Evolutionary conservation across 2,329 filamentous ascomycete genomes (phyloP), one percentile per base, ranked within the genome.

Genomic region (Spiromastix sp.): DNA sequence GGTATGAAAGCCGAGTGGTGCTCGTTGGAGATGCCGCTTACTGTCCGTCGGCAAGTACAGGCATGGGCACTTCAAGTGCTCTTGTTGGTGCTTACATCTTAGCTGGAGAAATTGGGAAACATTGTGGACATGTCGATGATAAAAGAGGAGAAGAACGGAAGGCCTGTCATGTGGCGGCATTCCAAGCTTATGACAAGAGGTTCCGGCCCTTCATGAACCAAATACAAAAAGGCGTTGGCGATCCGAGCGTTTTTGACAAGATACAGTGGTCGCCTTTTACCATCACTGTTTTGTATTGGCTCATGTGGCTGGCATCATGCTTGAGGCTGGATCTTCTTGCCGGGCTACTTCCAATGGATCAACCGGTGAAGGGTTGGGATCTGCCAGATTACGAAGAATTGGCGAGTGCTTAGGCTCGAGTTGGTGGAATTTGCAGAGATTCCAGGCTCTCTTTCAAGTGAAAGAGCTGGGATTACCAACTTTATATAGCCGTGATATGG

Each of bases 11-110:
- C 0, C 64, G 71, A 0, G 60, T 74, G 2, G 64, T 59, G 1
- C 54, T 75, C 0, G 34, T 76, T 0, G 74, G 73, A 0, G 73
- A 79, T 42, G 69, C 74, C 2, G 71, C 54, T 0, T 68, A 66
- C 44, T 66, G 63, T 16, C 68, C 71, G 0, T 60, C 64, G 0
- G 60, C 65, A 0, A 41, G 67, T 3, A 68, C 64, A 0, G 74
- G 72, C 0, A 63, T 68, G 55, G 72, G 72, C 0, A 73, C 70
- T 0, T 67, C 64, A 2, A 44, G 59, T 0, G 63, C 64, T 0
- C 46, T 77, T 0, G 47, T 69, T 0, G 66, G 66, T 11, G 50
- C 50, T 5, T 54, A 52, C 37, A 27, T 51, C 17, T 43, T 54
- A 6, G 50, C 47, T 15, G 49, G 49, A 10, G 50, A 74, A 51